Evolutionary conservation across 2,329 filamentous ascomycete species (phyloP), one percentile per base, ranked within the genome.

Genomic region (Stagonosporopsis rhizophila): DNA sequence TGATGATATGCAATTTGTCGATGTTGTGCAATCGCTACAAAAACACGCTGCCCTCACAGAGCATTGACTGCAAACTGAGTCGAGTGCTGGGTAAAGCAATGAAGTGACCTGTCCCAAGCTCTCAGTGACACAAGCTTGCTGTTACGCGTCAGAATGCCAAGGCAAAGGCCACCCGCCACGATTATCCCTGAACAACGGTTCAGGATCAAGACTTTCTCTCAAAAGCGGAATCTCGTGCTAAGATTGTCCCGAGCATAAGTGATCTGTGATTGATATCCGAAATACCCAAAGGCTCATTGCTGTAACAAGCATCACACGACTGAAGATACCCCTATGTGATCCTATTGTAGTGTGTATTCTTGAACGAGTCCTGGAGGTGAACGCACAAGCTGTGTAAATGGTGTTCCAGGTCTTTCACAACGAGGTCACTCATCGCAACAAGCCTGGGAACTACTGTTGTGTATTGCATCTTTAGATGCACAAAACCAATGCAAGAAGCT

Each of bases 91-190:
- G 44, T 6, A 39, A 58, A 60, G 63, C 50, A 58, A 65, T 65
- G 42, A 49, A 64, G 61, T 67, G 66, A 69, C 61, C 59, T 65
- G 68, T 64, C 59, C 65, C 44, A 53, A 65, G 63, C 60, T 60
- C 53, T 40, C 58, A 27, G 46, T 59, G 30, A 60, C 50, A 59
- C 64, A 51, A 42, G 39, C 39, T 49, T 35, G 32, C 51, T 63
- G 63, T 42, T 65, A 65, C 64, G 64, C 62, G 62, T 64, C 39
- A 40, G 44, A 19, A 17, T 28, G 53, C 53, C 46, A 56, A 56
- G 53, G 30, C 20, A 25, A 32, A 44, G 30, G 44, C 50, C 42
- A 46, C 50, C 44, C 35, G 51, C 52, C 44, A 48, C 25, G 45
- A 28, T 35, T 35, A 34, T 39, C 28, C 44, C 52, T 45, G 32